These are phyloP conservation scores for Yamadazyma phyllophila DNA, from an alignment of 805 yeast species.

Conservation along the genomic window DNA sequence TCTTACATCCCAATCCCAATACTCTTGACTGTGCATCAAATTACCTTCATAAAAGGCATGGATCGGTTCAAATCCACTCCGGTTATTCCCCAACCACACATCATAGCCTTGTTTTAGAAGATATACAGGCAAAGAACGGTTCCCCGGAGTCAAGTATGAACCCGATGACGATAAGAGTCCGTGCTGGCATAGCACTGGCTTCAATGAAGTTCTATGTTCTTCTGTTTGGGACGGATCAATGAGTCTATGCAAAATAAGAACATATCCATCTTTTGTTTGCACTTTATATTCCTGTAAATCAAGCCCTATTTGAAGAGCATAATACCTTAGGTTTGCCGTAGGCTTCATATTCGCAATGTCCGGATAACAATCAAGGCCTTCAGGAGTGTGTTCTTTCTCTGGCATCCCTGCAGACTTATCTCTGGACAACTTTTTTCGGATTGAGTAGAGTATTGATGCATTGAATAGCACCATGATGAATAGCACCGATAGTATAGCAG, in stretches of 20 bases:
- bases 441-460: slow-evolving; percentile 27
- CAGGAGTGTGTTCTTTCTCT: slow-evolving; percentile 9
- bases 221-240: slow-evolving; percentile 45
- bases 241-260: slow-evolving; percentile 63
- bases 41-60: slow-evolving; percentile 44
- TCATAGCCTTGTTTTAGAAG: slow-evolving; percentile 61
- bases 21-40: slow-evolving; percentile 42
- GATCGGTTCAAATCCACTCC: slow-evolving; percentile 79
- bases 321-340: slow-evolving; percentile 56
- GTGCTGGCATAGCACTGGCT: slow-evolving; percentile 77
- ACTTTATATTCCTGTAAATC: slow-evolving; percentile 58
- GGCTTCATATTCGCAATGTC: slow-evolving; percentile 31
- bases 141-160: slow-evolving; percentile 80
- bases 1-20: slow-evolving; percentile 94
- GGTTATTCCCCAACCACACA: slow-evolving; percentile 88
- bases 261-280: slow-evolving; percentile 77
- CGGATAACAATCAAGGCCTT: slow-evolving; percentile 32
- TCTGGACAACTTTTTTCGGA: slow-evolving; percentile 27
- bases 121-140: slow-evolving; percentile 67
- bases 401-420: slow-evolving; percentile 29
- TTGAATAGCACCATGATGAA: slow-evolving; percentile 24
- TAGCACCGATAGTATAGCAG: slow-evolving; percentile 20
- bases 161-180: slow-evolving; percentile 89
- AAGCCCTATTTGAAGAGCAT: slow-evolving; percentile 60
- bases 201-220: slow-evolving; percentile 29